Conservation (phyloP, 2,329 filamentous ascomycete species). For the Capronia americana region DNA sequence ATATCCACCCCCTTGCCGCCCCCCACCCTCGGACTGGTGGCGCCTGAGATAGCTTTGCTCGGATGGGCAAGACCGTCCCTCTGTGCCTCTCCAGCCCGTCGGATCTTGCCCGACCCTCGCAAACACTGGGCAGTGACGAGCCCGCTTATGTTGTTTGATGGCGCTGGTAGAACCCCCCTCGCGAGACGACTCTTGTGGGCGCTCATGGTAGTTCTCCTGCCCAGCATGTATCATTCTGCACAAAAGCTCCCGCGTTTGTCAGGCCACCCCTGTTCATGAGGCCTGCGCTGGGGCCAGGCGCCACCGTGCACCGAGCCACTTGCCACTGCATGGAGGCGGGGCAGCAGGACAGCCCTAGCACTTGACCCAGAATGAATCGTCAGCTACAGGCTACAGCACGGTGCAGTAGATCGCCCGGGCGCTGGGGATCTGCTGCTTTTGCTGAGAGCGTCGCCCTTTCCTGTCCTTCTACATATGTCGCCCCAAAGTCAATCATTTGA, state of each 20-base stretch:
- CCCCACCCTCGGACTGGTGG: neutral
- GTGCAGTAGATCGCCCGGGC: neutral
- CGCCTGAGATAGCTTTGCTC: neutral
- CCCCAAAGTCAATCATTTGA: neutral
- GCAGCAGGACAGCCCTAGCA: neutral
- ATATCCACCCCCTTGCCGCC: neutral
- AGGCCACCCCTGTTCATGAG: neutral
- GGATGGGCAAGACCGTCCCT: slow-evolving; percentile 4
- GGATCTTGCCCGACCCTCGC: slow-evolving; percentile 1
- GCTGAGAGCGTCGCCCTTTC: slow-evolving; percentile 2
- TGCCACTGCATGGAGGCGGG: neutral
- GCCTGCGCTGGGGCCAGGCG: neutral
- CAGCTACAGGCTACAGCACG: neutral
- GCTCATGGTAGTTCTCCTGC: too few relatives aligned
- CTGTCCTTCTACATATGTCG: neutral
- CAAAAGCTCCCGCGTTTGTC: neutral
- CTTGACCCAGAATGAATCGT: neutral
- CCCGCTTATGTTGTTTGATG: neutral
- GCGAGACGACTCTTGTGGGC: neutral
- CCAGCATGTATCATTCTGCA: neutral
- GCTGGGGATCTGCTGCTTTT: neutral
- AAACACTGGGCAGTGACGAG: neutral
- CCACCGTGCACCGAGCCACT: neutral
- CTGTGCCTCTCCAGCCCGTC: neutral
- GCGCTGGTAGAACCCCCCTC: neutral